A percentile compares a stretch with the other conserved stretches of the same genome.
These are phyloP conservation scores for Neltuma alba DNA, from an alignment of 306 rosid genomes.

Conservation along the genomic window DNA sequence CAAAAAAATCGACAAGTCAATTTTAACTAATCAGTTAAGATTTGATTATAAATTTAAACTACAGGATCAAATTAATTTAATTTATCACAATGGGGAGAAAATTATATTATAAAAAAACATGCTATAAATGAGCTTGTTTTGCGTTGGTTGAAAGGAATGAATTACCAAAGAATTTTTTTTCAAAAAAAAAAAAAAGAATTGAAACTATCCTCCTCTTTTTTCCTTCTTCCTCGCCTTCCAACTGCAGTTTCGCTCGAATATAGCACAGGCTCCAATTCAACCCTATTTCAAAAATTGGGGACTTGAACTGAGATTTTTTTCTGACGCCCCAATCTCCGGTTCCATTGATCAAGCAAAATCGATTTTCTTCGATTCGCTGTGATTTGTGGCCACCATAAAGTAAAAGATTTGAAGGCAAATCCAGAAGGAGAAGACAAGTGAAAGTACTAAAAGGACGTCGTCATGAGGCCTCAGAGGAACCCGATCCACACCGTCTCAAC, in stretches of 20 bases:
- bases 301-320: background rate
- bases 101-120: background rate
- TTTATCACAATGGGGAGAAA: background rate
- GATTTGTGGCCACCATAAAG: constrained; percentile 1
- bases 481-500: constrained; percentile 62
- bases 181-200: background rate
- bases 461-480: constrained; percentile 60
- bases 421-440: background rate
- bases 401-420: constrained; percentile 43
- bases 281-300: constrained; percentile 11
- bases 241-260: background rate
- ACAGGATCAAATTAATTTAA: background rate
- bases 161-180: background rate
- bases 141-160: background rate
- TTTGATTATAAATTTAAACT: background rate
- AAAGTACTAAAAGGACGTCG: background rate
- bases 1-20: background rate
- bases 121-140: background rate
- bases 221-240: background rate
- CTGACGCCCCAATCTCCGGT: constrained; percentile 5
- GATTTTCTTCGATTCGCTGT: constrained; percentile 3
- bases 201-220: background rate
- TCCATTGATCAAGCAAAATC: background rate
- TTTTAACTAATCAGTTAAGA: background rate
- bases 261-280: background rate